A percentile compares a stretch with the other conserved stretches of the same genome.
Evolutionary conservation across 2,329 filamentous ascomycete genomes (phyloP).

Genomic region (Ascochyta clinopodiicola): DNA sequence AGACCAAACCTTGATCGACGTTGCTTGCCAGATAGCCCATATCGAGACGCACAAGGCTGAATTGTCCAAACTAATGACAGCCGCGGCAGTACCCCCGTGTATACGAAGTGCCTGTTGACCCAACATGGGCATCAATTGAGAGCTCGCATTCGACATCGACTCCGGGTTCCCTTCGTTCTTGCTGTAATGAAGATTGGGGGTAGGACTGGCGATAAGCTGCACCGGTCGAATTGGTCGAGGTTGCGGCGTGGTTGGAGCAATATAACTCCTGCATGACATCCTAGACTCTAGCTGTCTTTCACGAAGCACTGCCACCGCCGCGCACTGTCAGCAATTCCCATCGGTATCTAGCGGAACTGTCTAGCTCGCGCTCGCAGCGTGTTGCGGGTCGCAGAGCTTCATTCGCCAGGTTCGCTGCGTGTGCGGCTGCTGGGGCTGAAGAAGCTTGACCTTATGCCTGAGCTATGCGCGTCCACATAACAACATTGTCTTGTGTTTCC

Average conservation of each 20-base stretch:
- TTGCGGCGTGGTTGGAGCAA: conserved; percentile 14
- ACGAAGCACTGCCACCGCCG: conserved; percentile 42
- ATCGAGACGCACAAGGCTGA: conserved; percentile 12
- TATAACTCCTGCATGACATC: conserved; percentile 14
- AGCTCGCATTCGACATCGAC: not conserved
- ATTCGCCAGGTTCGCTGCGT: conserved; percentile 39
- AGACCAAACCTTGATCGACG: not conserved
- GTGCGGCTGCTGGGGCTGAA: conserved; percentile 39
- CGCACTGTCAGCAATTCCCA: conserved; percentile 33
- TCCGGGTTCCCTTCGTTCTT: not conserved
- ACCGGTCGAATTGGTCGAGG: not conserved
- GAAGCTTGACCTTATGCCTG: conserved; percentile 29
- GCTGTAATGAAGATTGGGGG: not conserved
- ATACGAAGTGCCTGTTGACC: not conserved
- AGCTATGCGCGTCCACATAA: conserved; percentile 24
- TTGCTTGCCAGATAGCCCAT: not conserved
- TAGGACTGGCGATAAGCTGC: not conserved
- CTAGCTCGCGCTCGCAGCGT: conserved; percentile 24
- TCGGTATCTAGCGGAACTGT: conserved; percentile 26
- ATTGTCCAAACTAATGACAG: conserved; percentile 4
- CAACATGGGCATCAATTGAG: not conserved
- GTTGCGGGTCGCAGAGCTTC: conserved; percentile 31
- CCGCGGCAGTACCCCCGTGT: not conserved
- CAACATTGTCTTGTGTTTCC: conserved; percentile 18
- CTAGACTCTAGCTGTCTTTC: conserved; percentile 6